These are phyloP conservation scores for Yamadazyma membranifaciens DNA, from an alignment of 1,139 yeast genomes.

Conservation along the genomic window DNA sequence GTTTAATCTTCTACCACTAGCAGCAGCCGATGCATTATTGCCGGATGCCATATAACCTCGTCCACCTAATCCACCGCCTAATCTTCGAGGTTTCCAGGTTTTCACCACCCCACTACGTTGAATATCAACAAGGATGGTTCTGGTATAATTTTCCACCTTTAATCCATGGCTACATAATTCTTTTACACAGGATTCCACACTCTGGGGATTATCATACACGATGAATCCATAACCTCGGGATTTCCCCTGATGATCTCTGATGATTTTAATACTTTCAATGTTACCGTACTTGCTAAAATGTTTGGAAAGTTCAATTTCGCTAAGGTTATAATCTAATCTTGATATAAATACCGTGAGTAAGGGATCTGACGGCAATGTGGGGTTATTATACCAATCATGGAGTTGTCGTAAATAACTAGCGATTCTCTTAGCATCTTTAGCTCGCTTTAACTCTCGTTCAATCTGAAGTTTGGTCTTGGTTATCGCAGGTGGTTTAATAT, in stretches of 20 bases:
- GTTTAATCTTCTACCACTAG: constrained; percentile 34
- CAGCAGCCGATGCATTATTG: constrained; percentile 52
- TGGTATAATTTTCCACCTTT: constrained; percentile 18
- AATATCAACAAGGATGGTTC: constrained; percentile 70
- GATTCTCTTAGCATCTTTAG: constrained; percentile 25
- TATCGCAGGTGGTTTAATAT: constrained; percentile 11
- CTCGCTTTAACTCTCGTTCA: constrained; percentile 12
- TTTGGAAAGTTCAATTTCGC: constrained; percentile 67
- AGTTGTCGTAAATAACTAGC: constrained; percentile 37
- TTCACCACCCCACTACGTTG: constrained; percentile 79
- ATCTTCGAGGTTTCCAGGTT: constrained; percentile 76
- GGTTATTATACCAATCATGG: constrained; percentile 38
- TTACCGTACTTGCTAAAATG: constrained; percentile 67
- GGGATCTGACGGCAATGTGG: constrained; percentile 64
- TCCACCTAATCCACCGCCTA: constrained; percentile 70
- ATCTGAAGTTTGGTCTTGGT: constrained; percentile 12
- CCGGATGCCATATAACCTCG: constrained; percentile 48
- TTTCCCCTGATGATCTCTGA: constrained; percentile 55
- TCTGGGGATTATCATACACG: constrained; percentile 60
- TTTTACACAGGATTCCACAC: constrained; percentile 58
- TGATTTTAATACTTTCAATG: constrained; percentile 65
- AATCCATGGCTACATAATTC: constrained; percentile 56
- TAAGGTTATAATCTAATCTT: constrained; percentile 62
- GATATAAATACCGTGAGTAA: constrained; percentile 75
- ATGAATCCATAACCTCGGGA: constrained; percentile 87